Conservation (phyloP, 2,329 filamentous ascomycete genomes). For the Hortaea werneckii region DNA sequence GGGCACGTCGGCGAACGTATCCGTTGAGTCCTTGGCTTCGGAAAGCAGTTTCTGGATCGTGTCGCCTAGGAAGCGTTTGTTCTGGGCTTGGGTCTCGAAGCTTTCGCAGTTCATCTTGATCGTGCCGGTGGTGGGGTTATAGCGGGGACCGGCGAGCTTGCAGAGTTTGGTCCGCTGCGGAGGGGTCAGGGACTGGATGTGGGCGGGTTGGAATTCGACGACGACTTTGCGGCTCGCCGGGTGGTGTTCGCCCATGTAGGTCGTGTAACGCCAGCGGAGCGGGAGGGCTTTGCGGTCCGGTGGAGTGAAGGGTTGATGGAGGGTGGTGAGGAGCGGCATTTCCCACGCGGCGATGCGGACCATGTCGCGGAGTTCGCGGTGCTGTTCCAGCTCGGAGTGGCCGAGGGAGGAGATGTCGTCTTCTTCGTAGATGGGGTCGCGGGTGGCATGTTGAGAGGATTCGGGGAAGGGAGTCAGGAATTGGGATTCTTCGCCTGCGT, state of each 20-base stretch:
- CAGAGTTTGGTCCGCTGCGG: constrained; percentile 68
- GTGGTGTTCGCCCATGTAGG: constrained; percentile 88
- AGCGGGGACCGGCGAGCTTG: constrained; percentile 76
- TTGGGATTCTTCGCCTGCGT: background rate
- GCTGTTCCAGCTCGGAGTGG: constrained; percentile 78
- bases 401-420: constrained; percentile 71
- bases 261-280: constrained; percentile 91
- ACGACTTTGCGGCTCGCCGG: constrained; percentile 90
- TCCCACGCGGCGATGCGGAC: constrained; percentile 85
- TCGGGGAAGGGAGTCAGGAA: constrained; percentile 2
- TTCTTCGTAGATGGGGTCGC: constrained; percentile 51
- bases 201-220: constrained; percentile 69
- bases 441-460: constrained; percentile 1
- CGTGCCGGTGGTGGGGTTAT: constrained; percentile 72
- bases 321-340: constrained; percentile 75
- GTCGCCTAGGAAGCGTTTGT: constrained; percentile 88
- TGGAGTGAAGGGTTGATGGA: constrained; percentile 69
- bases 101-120: constrained; percentile 81
- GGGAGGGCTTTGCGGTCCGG: constrained; percentile 55
- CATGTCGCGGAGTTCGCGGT: constrained; percentile 82
- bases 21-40: constrained; percentile 62
- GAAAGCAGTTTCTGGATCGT: constrained; percentile 61
- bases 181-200: constrained; percentile 56
- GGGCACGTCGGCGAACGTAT: constrained; percentile 81
- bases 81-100: constrained; percentile 81